Base-by-base conservation (phyloP, 1,284 basidiomycete genomes). In the Melampsora americana region DNA sequence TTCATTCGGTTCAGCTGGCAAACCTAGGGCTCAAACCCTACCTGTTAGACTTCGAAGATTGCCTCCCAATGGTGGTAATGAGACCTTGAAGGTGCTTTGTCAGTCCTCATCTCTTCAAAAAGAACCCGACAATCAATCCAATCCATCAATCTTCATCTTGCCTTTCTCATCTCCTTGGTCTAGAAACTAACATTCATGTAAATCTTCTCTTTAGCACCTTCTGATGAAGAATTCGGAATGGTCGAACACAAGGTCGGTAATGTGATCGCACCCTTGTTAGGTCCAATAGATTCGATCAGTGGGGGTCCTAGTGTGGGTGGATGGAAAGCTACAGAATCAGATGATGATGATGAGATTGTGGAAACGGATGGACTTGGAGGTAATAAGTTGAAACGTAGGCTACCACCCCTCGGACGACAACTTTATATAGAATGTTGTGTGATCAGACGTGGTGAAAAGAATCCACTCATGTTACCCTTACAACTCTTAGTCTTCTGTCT, bases 401-500 rank as follows among this genome's bases (percentile, higher is more conserved):
- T 23, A 32, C 39, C n/a, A 35, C 28, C 23, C 18, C 39, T 56
- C 35, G 23, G 20, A 42, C 62, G 71, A 66, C 62, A 73, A 56
- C 16, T 73, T 46, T 73, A 39, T 35, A 50, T 73, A 26, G 71
- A 73, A 66, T 73, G 71, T 39, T 73, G 71, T 64, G 71, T 73
- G 20, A 66, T 83, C 81, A 78, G 80, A 81, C 50, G 79, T 82
- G 60, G 77, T 60, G 46, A 69, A 68, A 67, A 59, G 75, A 93
- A 91, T 85, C 90, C 71, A 61, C 90, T 90, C 65, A 90, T 93
- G 77, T 85, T 93, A 50, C 88, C 90, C 32, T 85, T 98, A 61
- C 90, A 92, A 81, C 86, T 97, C 81, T 87, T 97, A 42, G 88
- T 97, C 39, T 96, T 93, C 83, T 95, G 93, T 16, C 91, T 92